phyloP scores from a whole-genome alignment of 139 green algal genomes.

The Asterochloris erici region DNA sequence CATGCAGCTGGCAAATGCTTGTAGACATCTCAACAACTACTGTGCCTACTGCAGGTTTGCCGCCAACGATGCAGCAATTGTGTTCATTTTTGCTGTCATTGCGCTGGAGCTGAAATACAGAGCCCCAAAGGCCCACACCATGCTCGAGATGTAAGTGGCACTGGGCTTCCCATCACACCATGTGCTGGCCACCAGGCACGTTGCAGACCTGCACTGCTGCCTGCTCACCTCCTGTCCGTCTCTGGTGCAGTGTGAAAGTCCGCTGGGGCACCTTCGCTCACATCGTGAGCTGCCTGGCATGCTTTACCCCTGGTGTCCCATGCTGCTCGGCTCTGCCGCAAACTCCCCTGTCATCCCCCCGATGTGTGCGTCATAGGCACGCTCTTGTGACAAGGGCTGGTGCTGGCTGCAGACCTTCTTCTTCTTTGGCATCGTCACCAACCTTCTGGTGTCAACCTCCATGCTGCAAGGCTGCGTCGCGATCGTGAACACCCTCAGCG shows the following conservation, averaged over 20 bases:
- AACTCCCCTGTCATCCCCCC: neutral
- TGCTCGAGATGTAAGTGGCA: slow-evolving; percentile 70
- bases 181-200: too few relatives aligned
- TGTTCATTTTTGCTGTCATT: slow-evolving; percentile 90
- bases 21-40: neutral
- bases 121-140: slow-evolving; percentile 87
- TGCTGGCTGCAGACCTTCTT: slow-evolving; percentile 5
- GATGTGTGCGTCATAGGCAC: neutral
- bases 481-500: slow-evolving; percentile 8
- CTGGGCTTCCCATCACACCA: slow-evolving; percentile 20
- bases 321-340: too few relatives aligned
- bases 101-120: slow-evolving; percentile 92
- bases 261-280: slow-evolving; percentile 9
- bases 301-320: too few relatives aligned
- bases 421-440: slow-evolving; percentile 19
- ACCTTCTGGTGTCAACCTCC: slow-evolving; percentile 19
- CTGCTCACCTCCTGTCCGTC: too few relatives aligned
- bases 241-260: slow-evolving; percentile 3
- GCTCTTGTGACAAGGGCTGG: neutral
- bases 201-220: neutral
- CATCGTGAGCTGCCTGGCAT: neutral
- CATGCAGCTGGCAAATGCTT: neutral
- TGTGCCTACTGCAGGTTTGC: slow-evolving; percentile 55
- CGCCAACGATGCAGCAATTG: slow-evolving; percentile 80
- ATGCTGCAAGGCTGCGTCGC: slow-evolving; percentile 18